phyloP scores from a whole-genome alignment of 1,139 yeast genomes.

The Yamadazyma blattariae region DNA sequence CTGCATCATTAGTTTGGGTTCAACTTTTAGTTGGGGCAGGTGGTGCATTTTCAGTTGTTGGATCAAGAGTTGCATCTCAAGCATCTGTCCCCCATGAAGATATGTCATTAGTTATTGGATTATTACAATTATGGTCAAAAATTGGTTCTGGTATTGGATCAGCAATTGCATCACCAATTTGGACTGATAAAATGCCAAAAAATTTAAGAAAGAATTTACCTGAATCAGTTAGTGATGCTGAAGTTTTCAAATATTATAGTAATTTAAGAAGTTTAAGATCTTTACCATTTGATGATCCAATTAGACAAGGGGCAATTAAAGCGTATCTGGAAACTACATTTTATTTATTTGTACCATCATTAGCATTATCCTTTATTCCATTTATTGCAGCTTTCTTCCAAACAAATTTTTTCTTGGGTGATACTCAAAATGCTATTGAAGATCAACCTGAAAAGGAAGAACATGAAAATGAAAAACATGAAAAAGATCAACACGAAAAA shows the following conservation, averaged over 20 bases:
- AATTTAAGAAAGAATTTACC: conserved; percentile 24
- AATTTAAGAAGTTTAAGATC: conserved; percentile 16
- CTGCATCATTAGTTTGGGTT: conserved; percentile 17
- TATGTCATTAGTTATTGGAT: conserved; percentile 42
- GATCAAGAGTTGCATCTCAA: conserved; percentile 29
- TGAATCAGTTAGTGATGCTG: conserved; percentile 12
- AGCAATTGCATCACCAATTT: conserved; percentile 47
- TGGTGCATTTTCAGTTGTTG: conserved; percentile 27
- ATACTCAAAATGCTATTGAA: conserved; percentile 28
- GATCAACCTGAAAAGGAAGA: conserved; percentile 7
- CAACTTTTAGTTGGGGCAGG: conserved; percentile 26
- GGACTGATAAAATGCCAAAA: conserved; percentile 41
- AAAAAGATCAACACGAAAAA: too few species aligned
- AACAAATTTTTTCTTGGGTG: conserved; percentile 29
- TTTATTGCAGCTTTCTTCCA: conserved; percentile 26
- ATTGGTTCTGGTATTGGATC: conserved; percentile 46
- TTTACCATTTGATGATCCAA: conserved; percentile 18
- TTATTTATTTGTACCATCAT: conserved; percentile 20
- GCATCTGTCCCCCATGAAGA: conserved; percentile 44
- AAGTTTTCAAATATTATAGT: conserved; percentile 16
- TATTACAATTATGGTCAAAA: conserved; percentile 36
- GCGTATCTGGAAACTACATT: conserved; percentile 24
- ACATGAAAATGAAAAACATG: too few species aligned
- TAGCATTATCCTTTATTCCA: conserved; percentile 23
- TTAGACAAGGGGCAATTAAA: conserved; percentile 23